A percentile compares a stretch with the other conserved stretches of the same genome.
phyloP scores from a whole-genome alignment of 805 yeast genomes.

The Saturnispora serradocipensis region DNA sequence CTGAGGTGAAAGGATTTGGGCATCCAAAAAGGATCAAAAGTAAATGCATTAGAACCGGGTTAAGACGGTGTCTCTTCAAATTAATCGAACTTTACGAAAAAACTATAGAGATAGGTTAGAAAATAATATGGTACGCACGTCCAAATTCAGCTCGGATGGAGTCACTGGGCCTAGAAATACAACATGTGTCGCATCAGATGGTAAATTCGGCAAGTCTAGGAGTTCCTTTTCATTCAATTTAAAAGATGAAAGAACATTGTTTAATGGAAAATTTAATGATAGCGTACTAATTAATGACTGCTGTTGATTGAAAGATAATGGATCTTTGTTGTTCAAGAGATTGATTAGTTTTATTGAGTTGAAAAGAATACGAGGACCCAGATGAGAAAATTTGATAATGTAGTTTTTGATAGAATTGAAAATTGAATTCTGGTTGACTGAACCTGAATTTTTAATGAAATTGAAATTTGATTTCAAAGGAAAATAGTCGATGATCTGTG shows the following conservation, averaged over 20 bases:
- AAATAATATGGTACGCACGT: neutral
- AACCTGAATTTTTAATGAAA: neutral
- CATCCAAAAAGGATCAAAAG: neutral
- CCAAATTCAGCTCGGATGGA: neutral
- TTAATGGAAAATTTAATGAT: neutral
- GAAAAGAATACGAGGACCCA: neutral
- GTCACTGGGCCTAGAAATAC: slow-evolving; percentile 1
- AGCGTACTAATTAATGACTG: neutral
- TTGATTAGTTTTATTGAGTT: neutral
- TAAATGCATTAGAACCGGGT: neutral
- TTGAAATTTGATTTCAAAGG: neutral
- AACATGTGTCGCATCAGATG: neutral
- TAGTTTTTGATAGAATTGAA: neutral
- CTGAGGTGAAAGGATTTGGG: neutral
- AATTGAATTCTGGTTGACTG: neutral
- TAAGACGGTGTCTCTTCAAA: slow-evolving; percentile 2
- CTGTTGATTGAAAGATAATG: neutral
- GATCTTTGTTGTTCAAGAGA: neutral
- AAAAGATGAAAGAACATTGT: neutral
- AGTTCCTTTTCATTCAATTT: neutral
- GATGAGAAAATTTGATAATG: neutral
- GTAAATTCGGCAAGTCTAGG: neutral
- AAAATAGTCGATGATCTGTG: neutral
- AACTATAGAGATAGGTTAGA: neutral
- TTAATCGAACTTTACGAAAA: slow-evolving; percentile 2